These are phyloP conservation scores for Kregervanrija pseudodelftensis DNA, from an alignment of 805 yeast genomes.

Conservation along the genomic window DNA sequence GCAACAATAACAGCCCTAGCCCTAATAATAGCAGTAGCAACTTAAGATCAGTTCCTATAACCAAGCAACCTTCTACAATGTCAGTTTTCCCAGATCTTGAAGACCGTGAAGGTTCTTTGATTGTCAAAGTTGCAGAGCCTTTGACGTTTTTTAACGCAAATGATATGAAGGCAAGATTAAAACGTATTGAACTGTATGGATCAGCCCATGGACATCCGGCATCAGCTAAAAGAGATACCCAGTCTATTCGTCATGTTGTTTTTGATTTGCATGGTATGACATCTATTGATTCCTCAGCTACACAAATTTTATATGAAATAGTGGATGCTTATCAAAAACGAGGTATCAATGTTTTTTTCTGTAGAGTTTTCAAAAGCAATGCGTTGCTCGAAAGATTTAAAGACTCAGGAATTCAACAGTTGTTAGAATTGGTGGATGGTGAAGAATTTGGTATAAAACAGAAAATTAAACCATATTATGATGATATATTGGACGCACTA, in stretches of 20 bases:
- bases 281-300: slow-evolving; percentile 71
- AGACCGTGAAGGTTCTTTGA: slow-evolving; percentile 62
- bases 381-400: slow-evolving; percentile 43
- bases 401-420: slow-evolving; percentile 46
- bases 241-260: slow-evolving; percentile 47
- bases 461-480: slow-evolving; percentile 35
- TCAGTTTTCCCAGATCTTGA: slow-evolving; percentile 24
- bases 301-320: slow-evolving; percentile 62
- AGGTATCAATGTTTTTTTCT: slow-evolving; percentile 50
- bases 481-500: slow-evolving; percentile 53
- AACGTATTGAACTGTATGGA: slow-evolving; percentile 70
- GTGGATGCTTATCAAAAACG: slow-evolving; percentile 47
- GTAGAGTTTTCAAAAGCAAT: slow-evolving; percentile 46
- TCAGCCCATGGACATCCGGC: slow-evolving; percentile 74
- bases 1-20: neutral
- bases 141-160: slow-evolving; percentile 81
- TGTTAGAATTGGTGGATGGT: slow-evolving; percentile 22
- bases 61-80: neutral
- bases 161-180: slow-evolving; percentile 60
- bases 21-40: neutral
- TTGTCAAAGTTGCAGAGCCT: slow-evolving; percentile 83
- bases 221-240: slow-evolving; percentile 22
- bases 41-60: neutral
- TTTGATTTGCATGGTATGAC: slow-evolving; percentile 82
- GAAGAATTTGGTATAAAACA: slow-evolving; percentile 25